A percentile compares a stretch with the other conserved stretches of the same genome.
phyloP scores from a whole-genome alignment of 1,284 basidiomycete genomes.

The Cutaneotrichosporon cavernicola region DNA sequence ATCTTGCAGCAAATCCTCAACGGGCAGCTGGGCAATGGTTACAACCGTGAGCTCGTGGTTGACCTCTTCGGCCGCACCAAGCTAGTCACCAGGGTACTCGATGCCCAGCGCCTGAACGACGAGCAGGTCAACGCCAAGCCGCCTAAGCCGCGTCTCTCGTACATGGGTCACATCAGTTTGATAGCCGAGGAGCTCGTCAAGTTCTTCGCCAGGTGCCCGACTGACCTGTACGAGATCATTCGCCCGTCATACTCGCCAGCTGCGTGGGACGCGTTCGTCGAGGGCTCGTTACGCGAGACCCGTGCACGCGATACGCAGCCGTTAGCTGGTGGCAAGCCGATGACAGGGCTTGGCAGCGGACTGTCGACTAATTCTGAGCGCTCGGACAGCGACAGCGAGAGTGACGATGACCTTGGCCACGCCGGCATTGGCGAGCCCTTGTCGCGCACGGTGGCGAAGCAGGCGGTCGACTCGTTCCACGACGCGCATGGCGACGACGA shows the following conservation, averaged over 20 bases:
- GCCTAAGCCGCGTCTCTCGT: constrained; percentile 69
- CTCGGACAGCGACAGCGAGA: constrained; percentile 34
- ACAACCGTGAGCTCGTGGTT: constrained; percentile 76
- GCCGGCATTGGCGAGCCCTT: constrained; percentile 46
- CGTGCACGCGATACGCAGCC: constrained; percentile 74
- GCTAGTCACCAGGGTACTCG: constrained; percentile 76
- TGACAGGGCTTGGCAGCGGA: constrained; percentile 22
- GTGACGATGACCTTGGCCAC: constrained; percentile 34
- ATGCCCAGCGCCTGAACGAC: constrained; percentile 77
- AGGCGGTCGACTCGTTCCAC: constrained; percentile 28
- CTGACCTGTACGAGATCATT: constrained; percentile 68
- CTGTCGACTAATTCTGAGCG: constrained; percentile 21
- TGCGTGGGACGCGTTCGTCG: constrained; percentile 84
- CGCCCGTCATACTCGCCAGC: constrained; percentile 68
- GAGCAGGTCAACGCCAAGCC: constrained; percentile 24
- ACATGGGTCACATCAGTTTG: constrained; percentile 95
- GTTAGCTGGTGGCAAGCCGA: constrained; percentile 67
- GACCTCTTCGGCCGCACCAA: constrained; percentile 75
- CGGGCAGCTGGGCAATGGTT: constrained; percentile 70
- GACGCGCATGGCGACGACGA: constrained; percentile 34
- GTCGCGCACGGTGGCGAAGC: constrained; percentile 30
- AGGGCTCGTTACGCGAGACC: constrained; percentile 77
- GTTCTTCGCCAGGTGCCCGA: constrained; percentile 71
- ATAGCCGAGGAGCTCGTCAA: constrained; percentile 60
- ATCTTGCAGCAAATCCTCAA: constrained; percentile 93